These are phyloP conservation scores for Xylaria grammica DNA, from an alignment of 495 filamentous ascomycete genomes.

Conservation along the genomic window DNA sequence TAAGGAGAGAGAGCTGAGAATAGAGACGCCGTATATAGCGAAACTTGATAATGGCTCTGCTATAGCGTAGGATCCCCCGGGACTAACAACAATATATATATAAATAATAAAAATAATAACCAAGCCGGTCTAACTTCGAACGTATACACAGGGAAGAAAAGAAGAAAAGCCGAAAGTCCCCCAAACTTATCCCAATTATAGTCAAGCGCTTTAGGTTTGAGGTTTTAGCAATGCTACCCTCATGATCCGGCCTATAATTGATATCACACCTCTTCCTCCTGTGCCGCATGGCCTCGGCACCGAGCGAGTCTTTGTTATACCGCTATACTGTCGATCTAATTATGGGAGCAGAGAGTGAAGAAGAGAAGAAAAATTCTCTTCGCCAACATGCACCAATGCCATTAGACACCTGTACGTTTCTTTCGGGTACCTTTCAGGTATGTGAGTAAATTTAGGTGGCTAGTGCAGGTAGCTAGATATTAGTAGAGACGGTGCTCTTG, in stretches of 20 bases:
- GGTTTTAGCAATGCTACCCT: conserved; percentile 10
- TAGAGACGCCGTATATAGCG: neutral
- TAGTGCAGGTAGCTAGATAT: neutral
- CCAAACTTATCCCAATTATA: conserved; percentile 18
- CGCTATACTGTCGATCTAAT: conserved; percentile 13
- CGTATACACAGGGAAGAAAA: too few species aligned
- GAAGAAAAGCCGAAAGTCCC: neutral
- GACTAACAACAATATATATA: too few species aligned
- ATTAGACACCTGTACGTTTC: neutral
- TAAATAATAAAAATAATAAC: too few species aligned
- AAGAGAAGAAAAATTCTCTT: neutral
- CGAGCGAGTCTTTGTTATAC: conserved; percentile 12
- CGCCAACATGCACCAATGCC: neutral
- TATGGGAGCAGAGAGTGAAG: conserved; percentile 7
- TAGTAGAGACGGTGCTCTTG: neutral
- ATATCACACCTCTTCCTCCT: conserved; percentile 9
- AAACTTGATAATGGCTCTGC: neutral
- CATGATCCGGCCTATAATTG: conserved; percentile 8
- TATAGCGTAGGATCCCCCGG: conserved; percentile 13
- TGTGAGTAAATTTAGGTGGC: conserved; percentile 7
- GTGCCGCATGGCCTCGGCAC: conserved; percentile 18
- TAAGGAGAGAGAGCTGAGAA: conserved; percentile 2
- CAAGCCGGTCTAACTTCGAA: too few species aligned
- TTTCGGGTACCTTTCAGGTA: too few species aligned
- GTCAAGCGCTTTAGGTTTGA: neutral